Conservation (phyloP, 2,329 filamentous ascomycete species). For the Talaromyces sp. region DNA sequence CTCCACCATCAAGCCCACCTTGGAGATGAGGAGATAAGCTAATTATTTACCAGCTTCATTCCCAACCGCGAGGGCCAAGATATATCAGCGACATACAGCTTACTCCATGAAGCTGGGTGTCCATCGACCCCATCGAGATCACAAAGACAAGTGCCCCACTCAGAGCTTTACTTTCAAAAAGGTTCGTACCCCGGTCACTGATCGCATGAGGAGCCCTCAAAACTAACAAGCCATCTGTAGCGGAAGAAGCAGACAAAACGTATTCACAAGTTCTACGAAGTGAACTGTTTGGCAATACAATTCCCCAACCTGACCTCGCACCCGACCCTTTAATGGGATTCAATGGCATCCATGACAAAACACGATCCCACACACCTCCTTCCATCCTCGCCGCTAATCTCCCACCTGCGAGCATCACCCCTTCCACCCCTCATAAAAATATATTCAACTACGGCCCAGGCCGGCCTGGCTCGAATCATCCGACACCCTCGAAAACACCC, state of each 20-base stretch:
- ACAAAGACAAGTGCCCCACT: conserved; percentile 81
- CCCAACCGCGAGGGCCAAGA: conserved; percentile 92
- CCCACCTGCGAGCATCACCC: conserved; percentile 75
- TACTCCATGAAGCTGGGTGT: conserved; percentile 89
- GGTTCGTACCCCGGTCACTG: conserved; percentile 58
- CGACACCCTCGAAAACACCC: conserved; percentile 85
- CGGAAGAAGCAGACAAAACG: conserved; percentile 91
- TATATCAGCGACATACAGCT: conserved; percentile 85
- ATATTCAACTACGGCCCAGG: conserved; percentile 90
- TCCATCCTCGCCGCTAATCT: conserved; percentile 63
- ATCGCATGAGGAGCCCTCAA: conserved; percentile 10
- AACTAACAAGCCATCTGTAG: conserved; percentile 45
- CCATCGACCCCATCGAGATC: conserved; percentile 86
- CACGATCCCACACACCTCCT: conserved; percentile 79
- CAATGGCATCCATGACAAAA: conserved; percentile 64
- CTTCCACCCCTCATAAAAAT: conserved; percentile 96
- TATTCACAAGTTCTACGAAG: conserved; percentile 85
- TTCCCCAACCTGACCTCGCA: conserved; percentile 77
- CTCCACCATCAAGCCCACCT: not conserved
- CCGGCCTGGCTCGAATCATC: conserved; percentile 73
- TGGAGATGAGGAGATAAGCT: not conserved
- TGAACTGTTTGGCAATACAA: conserved; percentile 87
- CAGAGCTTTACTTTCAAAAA: conserved; percentile 91
- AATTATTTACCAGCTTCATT: conserved; percentile 71
- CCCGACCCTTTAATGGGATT: conserved; percentile 54